Base-by-base conservation (phyloP, 2,329 filamentous ascomycete genomes). In the Emericellopsis cladophorae region DNA sequence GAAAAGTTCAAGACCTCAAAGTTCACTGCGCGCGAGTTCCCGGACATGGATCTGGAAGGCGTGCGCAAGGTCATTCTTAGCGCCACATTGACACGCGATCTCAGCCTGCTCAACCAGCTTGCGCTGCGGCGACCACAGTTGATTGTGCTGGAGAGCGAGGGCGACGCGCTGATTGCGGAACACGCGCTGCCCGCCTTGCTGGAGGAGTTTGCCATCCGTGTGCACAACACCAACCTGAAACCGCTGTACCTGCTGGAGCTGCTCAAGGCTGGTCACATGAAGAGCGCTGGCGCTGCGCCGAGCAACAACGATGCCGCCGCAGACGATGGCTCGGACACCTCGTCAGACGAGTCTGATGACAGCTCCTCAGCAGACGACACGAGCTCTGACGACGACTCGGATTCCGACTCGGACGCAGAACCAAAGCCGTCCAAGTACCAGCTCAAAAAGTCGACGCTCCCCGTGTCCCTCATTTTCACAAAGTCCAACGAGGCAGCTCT, bases 31-130 rank as follows among this genome's bases (percentile, higher is more conserved):
- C 64, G 74, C 37, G 71, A 76, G 48, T 71, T 72, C 46, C 66
- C 67, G 18, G 66, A 73, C 39, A 67, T 68, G 41, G 67, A 69
- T 41, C 61, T 69, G 34, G 64, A 61, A 5, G 71, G 68, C 14
- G 67, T 92, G 4, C 77, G 80, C 39, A 96, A 95, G 60, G 71
- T 95, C 15, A 74, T 96, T 40, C 71, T 95, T 4, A 95, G 87
- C 56, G 92, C 90, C 6, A 95, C 90, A 0, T 87, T 96, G 77
- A 94, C 89, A 2, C 74, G 79, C 43, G 88, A 96, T 53, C 66
- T 95, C 37, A 84, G 83, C 31, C 80, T 92, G 45, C 65, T 96
- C 16, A 81, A 76, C 42, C 80, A 78, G 1, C 60, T 96, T 31
- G 81, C 74, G 44, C 67, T 96, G 24, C 68, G 71, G 23, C 71